Conservation (phyloP, 768 basidiomycete species). For the Xanthoconium purpureum region DNA sequence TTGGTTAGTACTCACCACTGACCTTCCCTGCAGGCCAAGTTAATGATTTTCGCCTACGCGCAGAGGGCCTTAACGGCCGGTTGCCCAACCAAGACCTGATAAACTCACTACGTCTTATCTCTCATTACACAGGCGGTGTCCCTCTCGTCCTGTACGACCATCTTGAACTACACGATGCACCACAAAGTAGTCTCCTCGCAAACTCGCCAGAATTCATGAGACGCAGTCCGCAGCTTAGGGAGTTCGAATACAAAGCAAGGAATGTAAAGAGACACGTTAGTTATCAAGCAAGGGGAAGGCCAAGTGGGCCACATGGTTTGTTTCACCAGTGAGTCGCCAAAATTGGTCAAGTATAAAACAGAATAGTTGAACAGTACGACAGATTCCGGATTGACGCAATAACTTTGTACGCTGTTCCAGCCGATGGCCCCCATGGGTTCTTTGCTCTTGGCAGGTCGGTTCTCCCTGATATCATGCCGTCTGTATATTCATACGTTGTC, state of each 20-base stretch:
- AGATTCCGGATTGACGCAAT: slow-evolving; percentile 95
- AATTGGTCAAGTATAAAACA: background rate
- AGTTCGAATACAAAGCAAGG: slow-evolving; percentile 55
- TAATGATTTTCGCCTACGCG: background rate
- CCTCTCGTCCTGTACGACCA: slow-evolving; percentile 83
- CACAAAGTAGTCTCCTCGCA: slow-evolving; percentile 31
- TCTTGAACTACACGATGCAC: slow-evolving; percentile 47
- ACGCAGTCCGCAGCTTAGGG: slow-evolving; percentile 42
- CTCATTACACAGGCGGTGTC: slow-evolving; percentile 69
- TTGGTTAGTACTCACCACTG: slow-evolving; percentile 52
- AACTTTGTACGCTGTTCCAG: slow-evolving; percentile 85
- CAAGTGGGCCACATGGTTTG: slow-evolving; percentile 87
- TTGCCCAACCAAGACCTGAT: slow-evolving; percentile 94
- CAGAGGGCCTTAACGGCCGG: slow-evolving; percentile 94
- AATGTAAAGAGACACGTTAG: slow-evolving; percentile 69
- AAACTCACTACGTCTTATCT: slow-evolving; percentile 74
- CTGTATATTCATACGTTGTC: background rate
- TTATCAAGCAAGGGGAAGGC: slow-evolving; percentile 74
- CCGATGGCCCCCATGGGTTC: slow-evolving; percentile 92
- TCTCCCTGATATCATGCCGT: background rate
- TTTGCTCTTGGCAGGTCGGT: slow-evolving; percentile 84
- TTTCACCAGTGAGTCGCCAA: slow-evolving; percentile 69
- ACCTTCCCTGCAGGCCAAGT: slow-evolving; percentile 2
- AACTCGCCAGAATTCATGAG: slow-evolving; percentile 49
- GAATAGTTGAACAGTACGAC: background rate